phyloP scores from a whole-genome alignment of 306 rosid genomes.

The Rosa rugosa region DNA sequence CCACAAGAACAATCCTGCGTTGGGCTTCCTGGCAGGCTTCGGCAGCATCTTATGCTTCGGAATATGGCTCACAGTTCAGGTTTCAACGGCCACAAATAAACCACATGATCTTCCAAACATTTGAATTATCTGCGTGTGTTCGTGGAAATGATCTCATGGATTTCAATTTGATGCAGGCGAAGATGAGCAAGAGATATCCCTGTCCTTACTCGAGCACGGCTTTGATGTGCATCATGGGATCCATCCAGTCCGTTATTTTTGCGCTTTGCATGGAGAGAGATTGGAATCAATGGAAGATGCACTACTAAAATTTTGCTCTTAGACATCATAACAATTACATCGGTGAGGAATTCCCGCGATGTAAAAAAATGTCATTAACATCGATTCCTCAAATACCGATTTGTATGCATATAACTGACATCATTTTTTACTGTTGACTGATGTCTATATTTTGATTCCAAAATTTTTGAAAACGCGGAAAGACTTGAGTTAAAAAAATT shows the following conservation, averaged over 20 bases:
- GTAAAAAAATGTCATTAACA: no score
- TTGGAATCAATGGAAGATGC: not conserved
- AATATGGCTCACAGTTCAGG: not conserved
- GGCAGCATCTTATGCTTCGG: not conserved
- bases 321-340: no score
- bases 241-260: not conserved
- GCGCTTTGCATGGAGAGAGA: constrained; percentile 7
- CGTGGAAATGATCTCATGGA: not conserved
- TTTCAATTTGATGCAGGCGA: not conserved
- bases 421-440: no score
- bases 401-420: no score
- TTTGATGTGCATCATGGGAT: not conserved
- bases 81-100: not conserved
- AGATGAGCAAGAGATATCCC: not conserved
- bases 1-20: not conserved
- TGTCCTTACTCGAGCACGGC: not conserved
- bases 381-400: no score
- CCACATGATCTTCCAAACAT: not conserved
- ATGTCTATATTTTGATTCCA: no score
- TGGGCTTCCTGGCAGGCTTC: not conserved
- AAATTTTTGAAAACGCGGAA: no score
- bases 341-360: no score
- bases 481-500: no score
- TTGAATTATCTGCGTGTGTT: not conserved
- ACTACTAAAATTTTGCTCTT: no score